Percentiles rank a stretch among this genome's conserved stretches.
phyloP scores from a whole-genome alignment of 2,329 filamentous ascomycete genomes.

The Phaeosphaeriaceae sp. region DNA sequence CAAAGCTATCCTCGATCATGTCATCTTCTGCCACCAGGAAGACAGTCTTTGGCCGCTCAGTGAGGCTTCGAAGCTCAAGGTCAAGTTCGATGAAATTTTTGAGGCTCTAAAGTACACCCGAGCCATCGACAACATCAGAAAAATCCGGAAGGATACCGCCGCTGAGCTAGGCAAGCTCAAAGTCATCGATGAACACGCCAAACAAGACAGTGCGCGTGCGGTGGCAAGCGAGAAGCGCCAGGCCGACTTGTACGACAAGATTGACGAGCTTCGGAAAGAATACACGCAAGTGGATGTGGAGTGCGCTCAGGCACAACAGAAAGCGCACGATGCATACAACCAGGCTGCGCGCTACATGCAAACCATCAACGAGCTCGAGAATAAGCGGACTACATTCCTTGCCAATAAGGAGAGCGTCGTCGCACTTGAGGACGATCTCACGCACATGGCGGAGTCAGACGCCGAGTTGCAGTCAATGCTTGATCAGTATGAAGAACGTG shows the following conservation, averaged over 20 bases:
- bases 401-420: constrained; percentile 74
- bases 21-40: constrained; percentile 99
- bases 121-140: constrained; percentile 93
- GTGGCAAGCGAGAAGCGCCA: constrained; percentile 64
- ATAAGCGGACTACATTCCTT: constrained; percentile 76
- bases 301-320: constrained; percentile 48
- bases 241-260: constrained; percentile 69
- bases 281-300: constrained; percentile 41
- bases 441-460: constrained; percentile 80
- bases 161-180: constrained; percentile 76
- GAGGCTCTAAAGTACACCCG: constrained; percentile 97
- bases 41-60: constrained; percentile 97
- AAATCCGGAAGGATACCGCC: constrained; percentile 81
- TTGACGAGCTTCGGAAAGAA: constrained; percentile 57
- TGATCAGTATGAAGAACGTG: constrained; percentile 78
- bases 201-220: constrained; percentile 83
- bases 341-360: constrained; percentile 76
- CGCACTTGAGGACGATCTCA: constrained; percentile 74
- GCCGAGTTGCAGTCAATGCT: constrained; percentile 74
- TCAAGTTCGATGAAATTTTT: constrained; percentile 96
- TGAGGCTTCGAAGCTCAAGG: constrained; percentile 84
- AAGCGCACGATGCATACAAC: constrained; percentile 71
- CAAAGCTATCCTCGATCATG: constrained; percentile 85
- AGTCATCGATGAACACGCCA: constrained; percentile 77
- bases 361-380: constrained; percentile 76